A percentile compares a stretch with the other conserved stretches of the same genome.
Evolutionary conservation across 108 stramenopile species (phyloP).

Genomic region (Nannochloropsis granulata): DNA sequence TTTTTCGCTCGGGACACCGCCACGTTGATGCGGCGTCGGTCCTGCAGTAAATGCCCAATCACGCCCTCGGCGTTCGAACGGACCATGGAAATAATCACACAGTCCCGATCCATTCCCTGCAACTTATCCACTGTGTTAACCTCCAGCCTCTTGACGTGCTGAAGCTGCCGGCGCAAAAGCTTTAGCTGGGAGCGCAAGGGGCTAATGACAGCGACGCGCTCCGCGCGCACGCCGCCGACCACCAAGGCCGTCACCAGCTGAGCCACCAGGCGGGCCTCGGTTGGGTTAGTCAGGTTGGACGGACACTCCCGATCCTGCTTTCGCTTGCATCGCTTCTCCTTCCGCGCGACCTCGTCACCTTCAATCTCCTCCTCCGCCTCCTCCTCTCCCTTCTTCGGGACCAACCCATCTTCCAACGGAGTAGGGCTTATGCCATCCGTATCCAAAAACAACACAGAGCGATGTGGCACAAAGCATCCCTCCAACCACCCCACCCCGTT

Average conservation of each 20-base stretch:
- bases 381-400: slow-evolving; percentile 34
- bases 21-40: slow-evolving; percentile 40
- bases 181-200: slow-evolving; percentile 81
- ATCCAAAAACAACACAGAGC: slow-evolving; percentile 66
- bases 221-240: slow-evolving; percentile 6
- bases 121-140: slow-evolving; percentile 41
- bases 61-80: slow-evolving; percentile 28
- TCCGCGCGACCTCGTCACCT: slow-evolving; percentile 33
- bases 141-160: slow-evolving; percentile 22
- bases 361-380: slow-evolving; percentile 30
- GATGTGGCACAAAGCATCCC: slow-evolving; percentile 42
- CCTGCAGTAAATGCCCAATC: slow-evolving; percentile 25
- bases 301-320: neutral
- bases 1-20: slow-evolving; percentile 29
- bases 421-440: slow-evolving; percentile 48
- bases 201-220: slow-evolving; percentile 57
- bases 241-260: slow-evolving; percentile 15
- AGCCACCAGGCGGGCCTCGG: slow-evolving; percentile 12
- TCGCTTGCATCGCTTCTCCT: slow-evolving; percentile 26
- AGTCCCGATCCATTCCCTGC: slow-evolving; percentile 33
- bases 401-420: neutral
- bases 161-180: neutral
- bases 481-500: slow-evolving; percentile 38
- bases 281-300: slow-evolving; percentile 10
- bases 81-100: slow-evolving; percentile 23